Evolutionary conservation across 805 yeast species (phyloP).

Genomic region (Barnettozyma botsteinii): DNA sequence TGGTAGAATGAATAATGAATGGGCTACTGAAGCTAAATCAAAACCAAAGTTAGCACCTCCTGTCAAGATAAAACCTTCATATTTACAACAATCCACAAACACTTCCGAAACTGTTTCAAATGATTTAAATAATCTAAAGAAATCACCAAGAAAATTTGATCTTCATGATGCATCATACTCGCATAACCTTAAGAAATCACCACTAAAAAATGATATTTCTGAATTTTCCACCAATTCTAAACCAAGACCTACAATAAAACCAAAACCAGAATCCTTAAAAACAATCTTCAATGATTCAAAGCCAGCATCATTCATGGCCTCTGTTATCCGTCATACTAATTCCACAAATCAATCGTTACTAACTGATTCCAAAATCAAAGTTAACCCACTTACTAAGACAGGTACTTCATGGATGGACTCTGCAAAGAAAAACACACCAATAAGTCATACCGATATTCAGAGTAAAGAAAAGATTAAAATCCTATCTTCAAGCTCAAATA

Average conservation of each 20-base stretch:
- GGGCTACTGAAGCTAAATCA: slow-evolving; percentile 9
- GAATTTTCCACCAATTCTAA: too few relatives aligned
- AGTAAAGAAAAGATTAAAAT: slow-evolving; percentile 16
- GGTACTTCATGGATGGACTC: slow-evolving; percentile 21
- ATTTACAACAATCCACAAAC: not conserved
- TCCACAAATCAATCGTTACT: slow-evolving; percentile 12
- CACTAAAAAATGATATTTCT: slow-evolving; percentile 7
- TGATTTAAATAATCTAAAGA: not conserved
- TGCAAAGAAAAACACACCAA: slow-evolving; percentile 9
- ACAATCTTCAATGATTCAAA: not conserved
- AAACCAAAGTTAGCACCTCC: slow-evolving; percentile 9
- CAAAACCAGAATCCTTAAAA: slow-evolving; percentile 4
- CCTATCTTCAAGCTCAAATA: slow-evolving; percentile 27
- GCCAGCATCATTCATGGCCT: slow-evolving; percentile 8
- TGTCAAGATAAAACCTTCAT: not conserved
- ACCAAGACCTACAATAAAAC: slow-evolving; percentile 11
- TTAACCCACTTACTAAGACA: not conserved
- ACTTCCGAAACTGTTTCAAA: not conserved
- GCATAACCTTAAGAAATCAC: slow-evolving; percentile 18
- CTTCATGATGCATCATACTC: too few relatives aligned
- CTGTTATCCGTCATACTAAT: slow-evolving; percentile 9
- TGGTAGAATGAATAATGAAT: slow-evolving; percentile 3
- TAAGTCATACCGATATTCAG: slow-evolving; percentile 7
- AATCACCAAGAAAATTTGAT: too few relatives aligned
- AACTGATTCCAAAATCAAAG: slow-evolving; percentile 4